Evolutionary conservation across 108 stramenopile genomes (phyloP), one percentile per base, ranked within the genome.

Genomic region (Cyclotella kingstonii): DNA sequence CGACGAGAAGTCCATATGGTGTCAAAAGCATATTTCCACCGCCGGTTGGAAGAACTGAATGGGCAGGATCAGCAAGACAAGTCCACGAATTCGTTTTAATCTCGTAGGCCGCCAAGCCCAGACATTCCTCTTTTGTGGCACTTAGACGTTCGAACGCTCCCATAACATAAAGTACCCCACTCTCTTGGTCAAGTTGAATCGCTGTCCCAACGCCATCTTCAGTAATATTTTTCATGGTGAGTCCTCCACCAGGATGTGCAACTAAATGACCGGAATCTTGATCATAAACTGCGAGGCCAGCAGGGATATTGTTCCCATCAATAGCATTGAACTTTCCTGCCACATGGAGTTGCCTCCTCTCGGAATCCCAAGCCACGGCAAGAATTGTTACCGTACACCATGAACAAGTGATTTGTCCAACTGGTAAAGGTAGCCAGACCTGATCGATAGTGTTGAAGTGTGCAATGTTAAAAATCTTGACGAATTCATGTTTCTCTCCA

Each of bases 391-490:
- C 91, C 8, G 88, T 89, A 55, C 91, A 91, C 93, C 93, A 94
- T 5, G 87, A 89, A 52, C 93, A 96, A 7, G 90, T 93, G 29
- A 96, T 88, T 62, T 94, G 93, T 11, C 93, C 95, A 36, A 91
- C 81, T 43, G 85, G 86, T 31, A 95, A 67, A 9, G 94, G 96
- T 12, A 88, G 52, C 94, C 94, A 96, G 11, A 91, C 84, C 53
- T 94, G 78, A 26, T 88, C 79, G 4, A 81, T 73, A 4, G 88
- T 78, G 68, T 95, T 89, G 68, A 83, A 93, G 55, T 91, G 87
- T 11, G 94, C 96, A 65, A 97, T 89, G 57, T 97, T 94, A 81
- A 78, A 91, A 53, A 97, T 93, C 55, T 87, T 87, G 60, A 95
- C 95, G 76, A 97, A 97, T 46, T 87, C 86, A 49, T 89, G 84